Conservation (phyloP, 2,329 filamentous ascomycete species). For the Metarhizium anisopliae region DNA sequence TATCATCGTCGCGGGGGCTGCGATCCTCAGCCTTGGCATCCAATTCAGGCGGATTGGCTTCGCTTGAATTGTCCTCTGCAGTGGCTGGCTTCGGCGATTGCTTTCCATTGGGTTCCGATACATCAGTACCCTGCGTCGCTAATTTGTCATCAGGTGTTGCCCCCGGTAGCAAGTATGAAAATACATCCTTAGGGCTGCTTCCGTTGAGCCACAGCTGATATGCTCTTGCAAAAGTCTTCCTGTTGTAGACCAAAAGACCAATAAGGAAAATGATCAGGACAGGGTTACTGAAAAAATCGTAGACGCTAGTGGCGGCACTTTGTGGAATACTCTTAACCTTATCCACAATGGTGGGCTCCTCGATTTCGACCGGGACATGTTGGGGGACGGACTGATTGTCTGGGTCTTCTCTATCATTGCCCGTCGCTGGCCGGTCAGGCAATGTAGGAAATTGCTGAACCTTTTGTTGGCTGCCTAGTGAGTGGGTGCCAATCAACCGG, state of each 20-base stretch:
- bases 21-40: background rate
- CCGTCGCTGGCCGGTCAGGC: constrained; percentile 21
- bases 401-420: constrained; percentile 18
- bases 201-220: constrained; percentile 25
- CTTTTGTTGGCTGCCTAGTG: constrained; percentile 35
- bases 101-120: background rate
- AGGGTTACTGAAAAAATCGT: constrained; percentile 49
- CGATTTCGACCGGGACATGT: constrained; percentile 15
- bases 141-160: background rate
- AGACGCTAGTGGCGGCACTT: constrained; percentile 37
- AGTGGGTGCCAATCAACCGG: constrained; percentile 64
- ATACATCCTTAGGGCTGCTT: constrained; percentile 19
- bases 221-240: constrained; percentile 35
- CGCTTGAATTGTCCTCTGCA: background rate
- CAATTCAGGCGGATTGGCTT: background rate
- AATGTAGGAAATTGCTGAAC: constrained; percentile 28
- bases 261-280: constrained; percentile 37
- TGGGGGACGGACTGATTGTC: constrained; percentile 26
- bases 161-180: constrained; percentile 5
- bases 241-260: constrained; percentile 32
- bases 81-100: background rate
- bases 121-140: background rate
- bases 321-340: constrained; percentile 42
- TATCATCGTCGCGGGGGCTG: background rate
- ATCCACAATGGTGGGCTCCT: constrained; percentile 35